Evolutionary conservation across 75 land plant genomes (phyloP), one percentile per base, ranked within the genome.

Genomic region (Cryptomeria japonica): DNA sequence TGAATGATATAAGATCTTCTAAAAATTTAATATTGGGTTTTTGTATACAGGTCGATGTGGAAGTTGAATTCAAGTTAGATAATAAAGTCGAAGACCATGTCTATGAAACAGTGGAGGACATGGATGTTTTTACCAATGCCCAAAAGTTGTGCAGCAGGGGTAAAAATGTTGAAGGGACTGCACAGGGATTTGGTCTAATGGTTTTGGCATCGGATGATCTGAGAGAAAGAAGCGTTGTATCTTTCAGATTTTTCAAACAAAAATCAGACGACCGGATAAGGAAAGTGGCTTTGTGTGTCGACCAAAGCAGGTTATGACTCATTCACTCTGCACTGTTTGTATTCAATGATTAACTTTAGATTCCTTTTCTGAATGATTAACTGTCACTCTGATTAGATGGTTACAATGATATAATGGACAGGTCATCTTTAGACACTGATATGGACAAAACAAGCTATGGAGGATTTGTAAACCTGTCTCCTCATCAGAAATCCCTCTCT

Each of bases 171-270:
- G 44, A 38, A 38, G 47, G 13, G 18, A 53, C 22, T 2, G 15
- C 77, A 73, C 36, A n/a, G 56, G 61, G 85, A 32, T 4, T 84
- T 0, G 85, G 85, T 37, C 36, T 84, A 19, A 34, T 84, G 39
- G 64, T 84, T 13, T 55, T 84, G 85, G 64, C 64, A 55, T 84
- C 64, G 8, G 39, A 53, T 6, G 85, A 84, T 55, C 14, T 84
- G 22, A 84, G 49, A 36, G 85, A 84, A 32, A 84, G 85, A 15
- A 51, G 39, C 9, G 8, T n/a, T 51, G 85, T 84, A 4, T 36
- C 47, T 58, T 84, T 84, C 61, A 31, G n/a, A 49, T 47, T 84
- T 53, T 84, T 84, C 38, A 31, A 49, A 18, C 34, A 49, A 0
- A 53, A 36, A 34, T 1, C 34, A 25, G 51, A 84, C 31, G 13